Conservation (phyloP, 192 early-diverging fungal species). For the Coemansia umbellata region DNA sequence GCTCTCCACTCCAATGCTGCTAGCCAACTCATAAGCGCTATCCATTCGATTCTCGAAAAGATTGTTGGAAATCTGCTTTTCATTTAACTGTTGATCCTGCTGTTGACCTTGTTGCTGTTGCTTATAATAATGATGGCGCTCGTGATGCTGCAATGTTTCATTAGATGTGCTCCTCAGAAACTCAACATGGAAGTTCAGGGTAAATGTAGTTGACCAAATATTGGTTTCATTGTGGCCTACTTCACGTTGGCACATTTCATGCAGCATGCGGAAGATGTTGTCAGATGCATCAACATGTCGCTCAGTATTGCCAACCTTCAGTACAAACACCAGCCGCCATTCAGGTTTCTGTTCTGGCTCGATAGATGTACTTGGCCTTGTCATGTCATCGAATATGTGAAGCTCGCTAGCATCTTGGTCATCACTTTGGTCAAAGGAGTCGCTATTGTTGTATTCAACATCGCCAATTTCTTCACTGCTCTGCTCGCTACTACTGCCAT, state of each 20-base stretch:
- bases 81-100: not conserved
- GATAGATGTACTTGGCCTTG: not conserved
- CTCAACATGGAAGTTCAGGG: constrained; percentile 19
- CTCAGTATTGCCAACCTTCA: constrained; percentile 11
- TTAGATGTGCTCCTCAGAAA: not conserved
- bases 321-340: constrained; percentile 17
- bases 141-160: too few species aligned
- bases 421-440: too few species aligned
- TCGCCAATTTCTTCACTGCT: constrained; percentile 1
- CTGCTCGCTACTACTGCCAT: not conserved
- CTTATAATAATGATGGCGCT: too few species aligned
- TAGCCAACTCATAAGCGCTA: not conserved
- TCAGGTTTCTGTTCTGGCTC: not conserved
- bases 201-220: constrained; percentile 22
- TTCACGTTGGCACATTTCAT: constrained; percentile 11
- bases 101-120: too few species aligned
- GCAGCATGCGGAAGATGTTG: constrained; percentile 19
- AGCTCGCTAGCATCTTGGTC: constrained; percentile 10
- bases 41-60: not conserved
- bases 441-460: too few species aligned
- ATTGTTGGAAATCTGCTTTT: not conserved
- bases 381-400: not conserved
- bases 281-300: constrained; percentile 10
- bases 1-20: constrained; percentile 7
- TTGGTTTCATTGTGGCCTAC: constrained; percentile 11